Evolutionary conservation across 2,329 filamentous ascomycete genomes (phyloP), one percentile per base, ranked within the genome.

Genomic region (Rhinocladiella mackenziei): DNA sequence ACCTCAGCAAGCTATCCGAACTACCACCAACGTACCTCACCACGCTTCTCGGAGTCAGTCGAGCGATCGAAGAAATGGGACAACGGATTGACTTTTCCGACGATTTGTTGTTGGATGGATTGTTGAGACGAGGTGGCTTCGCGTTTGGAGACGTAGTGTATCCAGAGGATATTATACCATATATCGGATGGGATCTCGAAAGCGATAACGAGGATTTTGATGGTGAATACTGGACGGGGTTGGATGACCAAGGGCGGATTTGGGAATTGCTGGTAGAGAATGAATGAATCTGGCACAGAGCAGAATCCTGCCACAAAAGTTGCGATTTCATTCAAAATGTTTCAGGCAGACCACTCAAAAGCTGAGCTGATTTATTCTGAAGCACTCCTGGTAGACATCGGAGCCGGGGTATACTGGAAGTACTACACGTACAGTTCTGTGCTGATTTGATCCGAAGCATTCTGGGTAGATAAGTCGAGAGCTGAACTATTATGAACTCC

Each of bases 151-250:
- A 26, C n/a, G 45, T 51, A 15, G 36, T 43, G 17, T 51, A 51
- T 26, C 45, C 48, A 3, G 48, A 51, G 33, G 22, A 49, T 10
- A 48, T 51, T 11, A 18, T 45, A 4, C 45, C 48, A 17, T 37
- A 37, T 5, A 9, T 37, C 9, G 29, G 13, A 14, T 15, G 30
- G 9, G 23, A 30, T 14, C 11, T n/a, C 20, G 22, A 34, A 9
- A 10, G 5, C 15, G 5, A 13, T 4, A 19, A 29, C 9, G 22
- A 31, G 22, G 29, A 28, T 5, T 34, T 20, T 14, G 48, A 51
- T 18, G 15, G 14, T 17, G 38, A 23, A 18, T 51, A 48, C 19
- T 51, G 48, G 48, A n/a, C 9, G 11, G 38, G 43, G 17, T 10
- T 50, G 30, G 4, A 33, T 5, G 20, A n/a, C 4, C 43, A 43